These are phyloP conservation scores for Isoetes taiwanensis DNA, from an alignment of 75 land plant genomes.

Conservation along the genomic window DNA sequence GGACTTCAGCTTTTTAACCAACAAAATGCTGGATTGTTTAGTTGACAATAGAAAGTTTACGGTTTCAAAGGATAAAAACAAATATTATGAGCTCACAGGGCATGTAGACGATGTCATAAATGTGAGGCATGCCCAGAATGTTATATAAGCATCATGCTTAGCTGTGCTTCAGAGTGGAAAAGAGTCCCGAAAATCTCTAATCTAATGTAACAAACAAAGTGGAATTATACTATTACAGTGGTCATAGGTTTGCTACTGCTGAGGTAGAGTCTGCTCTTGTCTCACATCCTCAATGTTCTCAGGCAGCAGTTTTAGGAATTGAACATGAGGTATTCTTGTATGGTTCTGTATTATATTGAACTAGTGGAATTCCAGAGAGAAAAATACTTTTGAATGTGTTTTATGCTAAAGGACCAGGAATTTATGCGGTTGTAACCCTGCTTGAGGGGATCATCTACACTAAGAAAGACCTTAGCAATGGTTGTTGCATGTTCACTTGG, in stretches of 20 bases:
- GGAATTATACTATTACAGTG: conserved; percentile 11
- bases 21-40: too few relatives aligned
- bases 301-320: conserved; percentile 15
- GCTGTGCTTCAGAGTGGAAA: too few relatives aligned
- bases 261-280: conserved; percentile 19
- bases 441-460: not conserved
- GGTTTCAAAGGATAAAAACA: too few relatives aligned
- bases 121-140: conserved; percentile 27
- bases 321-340: conserved; percentile 19
- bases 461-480: not conserved
- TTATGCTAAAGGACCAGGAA: conserved; percentile 18
- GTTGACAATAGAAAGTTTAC: too few relatives aligned
- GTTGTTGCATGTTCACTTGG: not conserved
- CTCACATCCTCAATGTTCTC: conserved; percentile 14
- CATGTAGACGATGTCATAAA: conserved; percentile 27
- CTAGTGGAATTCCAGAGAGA: too few relatives aligned
- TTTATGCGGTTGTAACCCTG: conserved; percentile 14
- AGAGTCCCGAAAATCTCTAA: too few relatives aligned
- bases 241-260: conserved; percentile 21
- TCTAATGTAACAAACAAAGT: too few relatives aligned
- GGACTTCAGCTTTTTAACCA: too few relatives aligned
- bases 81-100: conserved; percentile 20
- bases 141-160: too few relatives aligned
- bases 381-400: too few relatives aligned
- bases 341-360: too few relatives aligned